Percentiles rank a stretch among this genome's conserved stretches.
Evolutionary conservation across 2,329 filamentous ascomycete genomes (phyloP).

Genomic region (Aspergillus melleus): DNA sequence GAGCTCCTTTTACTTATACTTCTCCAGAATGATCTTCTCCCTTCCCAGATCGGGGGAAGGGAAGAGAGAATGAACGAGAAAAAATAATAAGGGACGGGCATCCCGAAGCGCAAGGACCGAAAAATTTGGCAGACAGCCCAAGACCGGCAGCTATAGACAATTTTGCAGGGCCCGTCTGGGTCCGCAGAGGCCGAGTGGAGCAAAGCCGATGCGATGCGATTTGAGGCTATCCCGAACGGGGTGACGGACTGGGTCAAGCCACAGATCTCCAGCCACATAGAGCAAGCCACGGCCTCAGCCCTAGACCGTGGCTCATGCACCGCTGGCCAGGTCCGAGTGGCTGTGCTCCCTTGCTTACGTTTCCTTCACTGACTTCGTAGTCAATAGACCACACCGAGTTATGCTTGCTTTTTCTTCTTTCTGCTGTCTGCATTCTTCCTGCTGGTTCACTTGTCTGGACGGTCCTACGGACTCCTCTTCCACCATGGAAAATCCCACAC

Average conservation of each 20-base stretch:
- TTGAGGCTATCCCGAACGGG: slow-evolving; percentile 12
- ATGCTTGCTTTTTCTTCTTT: neutral
- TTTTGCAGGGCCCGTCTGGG: neutral
- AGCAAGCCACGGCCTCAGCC: slow-evolving; percentile 9
- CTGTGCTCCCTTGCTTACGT: neutral
- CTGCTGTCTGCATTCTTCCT: neutral
- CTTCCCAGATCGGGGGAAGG: neutral
- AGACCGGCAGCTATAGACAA: too few species aligned
- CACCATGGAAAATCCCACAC: too few species aligned
- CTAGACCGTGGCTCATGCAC: slow-evolving; percentile 3
- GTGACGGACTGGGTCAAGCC: slow-evolving; percentile 18
- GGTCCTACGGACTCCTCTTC: too few species aligned
- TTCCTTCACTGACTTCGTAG: neutral
- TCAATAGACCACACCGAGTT: too few species aligned
- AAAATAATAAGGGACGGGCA: neutral
- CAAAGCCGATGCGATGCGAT: too few species aligned
- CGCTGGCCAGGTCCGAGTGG: neutral
- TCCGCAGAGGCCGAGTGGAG: too few species aligned
- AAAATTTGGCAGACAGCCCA: neutral
- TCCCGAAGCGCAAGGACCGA: neutral
- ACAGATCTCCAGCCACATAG: slow-evolving; percentile 21
- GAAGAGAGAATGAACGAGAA: neutral
- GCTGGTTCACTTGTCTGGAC: too few species aligned
- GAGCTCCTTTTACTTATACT: neutral
- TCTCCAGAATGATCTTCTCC: neutral